These are phyloP conservation scores for Anisodus tanguticus DNA, from an alignment of 257 asterid species.

Conservation along the genomic window DNA sequence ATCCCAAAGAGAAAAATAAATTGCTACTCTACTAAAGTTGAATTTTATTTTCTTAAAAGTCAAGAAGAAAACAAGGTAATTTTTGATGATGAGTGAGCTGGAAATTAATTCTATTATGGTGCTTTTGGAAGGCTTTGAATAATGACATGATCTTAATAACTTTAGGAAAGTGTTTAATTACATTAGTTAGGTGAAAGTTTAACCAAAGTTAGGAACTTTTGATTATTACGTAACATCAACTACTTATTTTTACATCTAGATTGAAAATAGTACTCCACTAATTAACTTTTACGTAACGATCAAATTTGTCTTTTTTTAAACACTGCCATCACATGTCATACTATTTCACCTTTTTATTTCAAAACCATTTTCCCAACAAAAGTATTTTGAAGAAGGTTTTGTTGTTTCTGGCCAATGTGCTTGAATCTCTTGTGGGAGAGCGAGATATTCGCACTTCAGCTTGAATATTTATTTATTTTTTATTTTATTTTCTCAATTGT, in stretches of 20 bases:
- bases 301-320: neutral
- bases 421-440: too few relatives aligned
- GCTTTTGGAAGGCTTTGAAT: neutral
- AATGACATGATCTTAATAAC: neutral
- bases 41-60: constrained; percentile 3
- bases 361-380: neutral
- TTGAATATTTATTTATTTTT: too few relatives aligned
- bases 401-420: too few relatives aligned
- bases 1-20: neutral
- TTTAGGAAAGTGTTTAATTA: neutral
- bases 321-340: neutral
- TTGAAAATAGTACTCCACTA: neutral
- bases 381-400: neutral
- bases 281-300: neutral
- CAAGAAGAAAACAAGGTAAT: neutral
- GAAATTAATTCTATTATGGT: neutral
- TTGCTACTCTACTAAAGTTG: neutral
- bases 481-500: too few relatives aligned
- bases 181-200: neutral
- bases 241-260: neutral
- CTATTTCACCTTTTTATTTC: neutral
- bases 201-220: neutral
- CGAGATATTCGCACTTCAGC: too few relatives aligned
- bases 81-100: neutral
- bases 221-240: neutral